Conservation (phyloP, 2,329 filamentous ascomycete genomes). For the Aureobasidium sp. region DNA sequence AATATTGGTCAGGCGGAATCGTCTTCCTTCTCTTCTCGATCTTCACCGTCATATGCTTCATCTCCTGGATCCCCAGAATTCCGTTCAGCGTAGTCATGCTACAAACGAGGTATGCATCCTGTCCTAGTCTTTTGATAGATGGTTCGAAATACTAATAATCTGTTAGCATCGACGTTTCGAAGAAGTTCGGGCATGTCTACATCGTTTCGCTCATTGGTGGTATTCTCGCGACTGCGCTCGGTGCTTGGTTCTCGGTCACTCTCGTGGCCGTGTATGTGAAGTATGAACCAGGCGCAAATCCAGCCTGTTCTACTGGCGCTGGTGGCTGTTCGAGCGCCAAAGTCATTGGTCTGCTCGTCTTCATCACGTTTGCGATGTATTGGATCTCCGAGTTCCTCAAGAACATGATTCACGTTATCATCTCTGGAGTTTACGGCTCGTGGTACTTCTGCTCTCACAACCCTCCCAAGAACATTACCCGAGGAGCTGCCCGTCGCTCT, state of each 20-base stretch:
- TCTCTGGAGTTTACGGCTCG: constrained; percentile 80
- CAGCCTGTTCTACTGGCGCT: constrained; percentile 43
- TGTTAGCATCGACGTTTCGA: constrained; percentile 66
- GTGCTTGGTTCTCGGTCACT: constrained; percentile 78
- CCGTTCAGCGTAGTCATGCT: constrained; percentile 89
- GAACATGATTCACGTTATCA: constrained; percentile 81
- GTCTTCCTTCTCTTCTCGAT: constrained; percentile 76
- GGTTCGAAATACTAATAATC: background rate
- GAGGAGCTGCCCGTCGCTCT: constrained; percentile 71
- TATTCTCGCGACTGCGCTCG: constrained; percentile 63
- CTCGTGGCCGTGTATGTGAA: constrained; percentile 79
- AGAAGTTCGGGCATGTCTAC: constrained; percentile 77
- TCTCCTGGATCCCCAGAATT: constrained; percentile 81
- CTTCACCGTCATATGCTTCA: constrained; percentile 75
- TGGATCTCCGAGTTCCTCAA: constrained; percentile 94
- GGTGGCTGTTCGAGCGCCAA: constrained; percentile 64
- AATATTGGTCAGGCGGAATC: constrained; percentile 76
- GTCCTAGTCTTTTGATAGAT: background rate
- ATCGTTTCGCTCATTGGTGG: constrained; percentile 78
- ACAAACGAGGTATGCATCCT: constrained; percentile 44
- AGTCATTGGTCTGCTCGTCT: constrained; percentile 76
- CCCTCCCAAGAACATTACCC: constrained; percentile 69
- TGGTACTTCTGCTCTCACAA: constrained; percentile 76
- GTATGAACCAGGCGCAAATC: constrained; percentile 60
- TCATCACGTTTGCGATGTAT: constrained; percentile 84